These are phyloP conservation scores for Cladosporium sp. DNA, from an alignment of 2,329 filamentous ascomycete species.

Conservation along the genomic window DNA sequence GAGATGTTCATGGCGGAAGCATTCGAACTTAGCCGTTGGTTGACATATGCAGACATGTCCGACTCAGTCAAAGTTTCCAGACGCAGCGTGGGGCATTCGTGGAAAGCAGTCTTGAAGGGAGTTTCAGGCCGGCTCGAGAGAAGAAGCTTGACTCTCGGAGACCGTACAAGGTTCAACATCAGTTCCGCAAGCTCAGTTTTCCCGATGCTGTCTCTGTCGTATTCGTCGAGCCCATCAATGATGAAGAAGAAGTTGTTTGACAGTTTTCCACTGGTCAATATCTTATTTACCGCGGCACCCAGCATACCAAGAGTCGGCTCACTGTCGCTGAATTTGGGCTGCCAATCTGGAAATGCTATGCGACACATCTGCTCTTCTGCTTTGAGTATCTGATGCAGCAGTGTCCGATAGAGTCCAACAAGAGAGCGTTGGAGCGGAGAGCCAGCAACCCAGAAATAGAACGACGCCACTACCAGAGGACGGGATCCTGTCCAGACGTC, in stretches of 20 bases:
- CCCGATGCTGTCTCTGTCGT: not conserved
- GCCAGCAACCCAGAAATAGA: not conserved
- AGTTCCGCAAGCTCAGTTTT: not conserved
- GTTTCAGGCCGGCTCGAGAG: not conserved
- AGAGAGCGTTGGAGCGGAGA: not conserved
- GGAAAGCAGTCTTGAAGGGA: not conserved
- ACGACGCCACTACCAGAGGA: not conserved
- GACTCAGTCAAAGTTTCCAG: not conserved
- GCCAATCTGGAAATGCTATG: conserved; percentile 1
- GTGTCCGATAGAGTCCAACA: not conserved
- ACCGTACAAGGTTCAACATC: not conserved
- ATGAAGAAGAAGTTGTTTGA: not conserved
- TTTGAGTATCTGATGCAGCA: not conserved
- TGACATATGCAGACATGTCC: not conserved
- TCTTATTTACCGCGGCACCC: too few species aligned
- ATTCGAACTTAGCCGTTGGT: too few species aligned
- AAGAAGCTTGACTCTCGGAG: not conserved
- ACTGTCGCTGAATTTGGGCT: too few species aligned
- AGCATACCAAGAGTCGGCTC: too few species aligned
- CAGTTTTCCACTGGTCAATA: too few species aligned
- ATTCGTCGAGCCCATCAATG: conserved; percentile 6
- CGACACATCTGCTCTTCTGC: not conserved
- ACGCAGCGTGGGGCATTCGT: not conserved
- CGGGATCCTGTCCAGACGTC: too few species aligned
- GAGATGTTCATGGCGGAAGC: too few species aligned